Evolutionary conservation across 345 rosid species (phyloP), one percentile per base, ranked within the genome.

Genomic region (Rhizophora apiculata): DNA sequence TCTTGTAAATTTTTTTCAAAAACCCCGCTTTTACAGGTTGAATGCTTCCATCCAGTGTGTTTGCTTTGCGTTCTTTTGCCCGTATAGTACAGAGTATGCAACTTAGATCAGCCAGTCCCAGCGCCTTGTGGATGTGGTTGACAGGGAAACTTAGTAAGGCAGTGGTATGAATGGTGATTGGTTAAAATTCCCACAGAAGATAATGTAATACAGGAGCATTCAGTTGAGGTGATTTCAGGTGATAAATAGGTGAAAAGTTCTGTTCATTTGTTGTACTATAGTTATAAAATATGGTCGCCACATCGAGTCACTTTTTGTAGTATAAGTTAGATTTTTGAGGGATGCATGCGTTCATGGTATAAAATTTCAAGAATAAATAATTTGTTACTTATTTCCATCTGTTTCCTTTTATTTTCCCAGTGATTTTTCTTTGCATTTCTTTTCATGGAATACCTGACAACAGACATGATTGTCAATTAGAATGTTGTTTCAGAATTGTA

Each of bases 41-140:
- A 67, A 68, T 70, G 72, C 82, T 71, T 82, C 83, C 69, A 70
- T 78, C 74, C 64, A 32, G 82, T 81, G 89, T 82, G 87, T 72
- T 84, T 72, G 82, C 76, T 82, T 87, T 81, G 48, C 64, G 79
- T 73, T 73, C 54, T 55, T 55, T 13, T 55, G 59, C 78, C 63
- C 70, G 48, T 73, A 62, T 71, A 69, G 78, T 78, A 75, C 82
- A 59, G 73, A 72, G 74, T 74, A 63, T 76, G 79, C 66, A 51
- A 70, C 62, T 61, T 67, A 63, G 77, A 63, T 37, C 70, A 59
- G 59, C 67, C 71, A 29, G 82, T 69, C 79, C 79, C 68, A 70
- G 72, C 72, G 60, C 78, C 62, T 16, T 57, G 70, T 64, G 81
- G 64, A 60, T 67, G 65, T 24, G 65, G 69, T 74, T 58, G 69